Evolutionary conservation across 1,284 basidiomycete species (phyloP), one percentile per base, ranked within the genome.

Genomic region (Caloboletus firmus): DNA sequence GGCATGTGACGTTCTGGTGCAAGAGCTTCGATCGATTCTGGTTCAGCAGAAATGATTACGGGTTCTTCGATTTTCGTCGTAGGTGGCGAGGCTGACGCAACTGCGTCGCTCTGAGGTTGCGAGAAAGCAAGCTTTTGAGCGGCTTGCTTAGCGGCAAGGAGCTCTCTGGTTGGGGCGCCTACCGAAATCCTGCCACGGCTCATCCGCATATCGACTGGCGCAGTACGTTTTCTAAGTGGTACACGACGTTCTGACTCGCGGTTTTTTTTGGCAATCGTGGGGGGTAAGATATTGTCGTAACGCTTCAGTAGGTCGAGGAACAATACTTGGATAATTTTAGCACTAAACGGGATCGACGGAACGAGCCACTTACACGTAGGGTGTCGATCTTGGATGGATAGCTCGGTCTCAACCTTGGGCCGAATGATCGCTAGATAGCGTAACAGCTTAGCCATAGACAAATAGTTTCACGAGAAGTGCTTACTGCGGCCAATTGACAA

Each of bases 381-480:
- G 64, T 91, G 92, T 41, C 89, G 90, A 72, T 92, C 92, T 71
- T 90, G 92, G 60, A 91, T 88, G 4, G 93, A 90, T 37, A 93
- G 71, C 58, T 91, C 83, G 4, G 83, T 88, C 70, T 97, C 95
- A 41, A 79, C 68, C 68, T 87, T 90, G 17, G 95, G 95, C 24
- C 93, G 80, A 44, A 97, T 76, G 45, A 98, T 79, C 31, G 84
- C 92, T 93, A 59, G 18, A 49, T 15, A 31, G 4, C 50, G 53
- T 28, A 48, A 26, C 12, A 59, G 18, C 35, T 55, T 53, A 51
- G 48, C 26, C 26, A 26, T 28, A 7, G 22, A 31, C 5, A 20
- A 34, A 15, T 42, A 13, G 7, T n/a, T 32, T 49, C 17, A 47
- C 32, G 40, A 31, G n/a, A 61, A 37, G 17, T 49, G 72, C 89